Conservation (phyloP, 805 yeast species). For the Sugiyamaella americana region DNA sequence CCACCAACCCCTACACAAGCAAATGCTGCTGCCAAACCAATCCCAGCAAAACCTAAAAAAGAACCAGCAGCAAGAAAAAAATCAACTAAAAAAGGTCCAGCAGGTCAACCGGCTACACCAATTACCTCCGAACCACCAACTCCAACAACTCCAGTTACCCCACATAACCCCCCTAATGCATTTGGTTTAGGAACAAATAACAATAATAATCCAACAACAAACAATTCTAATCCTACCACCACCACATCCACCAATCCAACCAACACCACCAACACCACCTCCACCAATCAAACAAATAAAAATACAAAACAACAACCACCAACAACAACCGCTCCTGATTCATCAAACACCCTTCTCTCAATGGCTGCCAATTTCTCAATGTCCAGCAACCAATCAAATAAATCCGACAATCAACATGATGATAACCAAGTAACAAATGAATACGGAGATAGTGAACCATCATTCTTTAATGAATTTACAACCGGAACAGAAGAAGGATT, state of each 20-base stretch:
- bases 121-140: slow-evolving; percentile 38
- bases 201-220: slow-evolving; percentile 1
- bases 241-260: too few species aligned
- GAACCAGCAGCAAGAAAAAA: slow-evolving; percentile 5
- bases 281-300: too few species aligned
- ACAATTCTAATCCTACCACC: slow-evolving; percentile 1
- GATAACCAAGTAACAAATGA: slow-evolving; percentile 4
- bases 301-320: too few species aligned
- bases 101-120: slow-evolving; percentile 22
- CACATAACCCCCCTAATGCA: slow-evolving; percentile 25
- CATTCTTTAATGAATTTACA: slow-evolving; percentile 29
- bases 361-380: slow-evolving; percentile 20
- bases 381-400: slow-evolving; percentile 5
- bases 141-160: slow-evolving; percentile 39
- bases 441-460: slow-evolving; percentile 22
- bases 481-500: slow-evolving; percentile 29
- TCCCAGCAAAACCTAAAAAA: slow-evolving; percentile 22
- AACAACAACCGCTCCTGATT: too few species aligned
- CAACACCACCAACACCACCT: too few species aligned
- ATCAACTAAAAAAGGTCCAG: slow-evolving; percentile 13
- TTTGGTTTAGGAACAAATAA: slow-evolving; percentile 9
- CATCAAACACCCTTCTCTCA: too few species aligned
- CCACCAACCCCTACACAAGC: slow-evolving; percentile 23
- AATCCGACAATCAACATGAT: slow-evolving; percentile 1
- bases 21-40: slow-evolving; percentile 11